Evolutionary conservation across 352 stramenopile species (phyloP).

Genomic region (Halophytophthora polymorphica): DNA sequence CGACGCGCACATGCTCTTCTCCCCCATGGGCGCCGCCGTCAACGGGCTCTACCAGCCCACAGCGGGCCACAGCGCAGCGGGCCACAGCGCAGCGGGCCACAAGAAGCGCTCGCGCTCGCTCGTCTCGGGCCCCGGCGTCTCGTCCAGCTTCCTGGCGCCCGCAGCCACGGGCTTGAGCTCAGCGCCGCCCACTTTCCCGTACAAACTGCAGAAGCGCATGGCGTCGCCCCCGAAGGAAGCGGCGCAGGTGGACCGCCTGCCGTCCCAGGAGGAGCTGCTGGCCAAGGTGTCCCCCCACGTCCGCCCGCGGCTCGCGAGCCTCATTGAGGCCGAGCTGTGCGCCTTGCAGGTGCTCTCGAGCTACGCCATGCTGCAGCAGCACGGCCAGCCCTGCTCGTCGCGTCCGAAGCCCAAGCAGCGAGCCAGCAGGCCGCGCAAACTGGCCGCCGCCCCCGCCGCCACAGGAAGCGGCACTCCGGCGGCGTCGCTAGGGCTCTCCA

Average conservation of each 20-base stretch:
- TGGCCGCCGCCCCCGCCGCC: slow-evolving; percentile 10
- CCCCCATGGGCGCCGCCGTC: slow-evolving; percentile 13
- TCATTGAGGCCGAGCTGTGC: slow-evolving; percentile 78
- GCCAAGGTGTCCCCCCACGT: slow-evolving; percentile 69
- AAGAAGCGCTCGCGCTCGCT: slow-evolving; percentile 36
- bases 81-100: too few species aligned
- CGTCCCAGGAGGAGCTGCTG: slow-evolving; percentile 76
- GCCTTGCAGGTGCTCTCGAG: slow-evolving; percentile 80
- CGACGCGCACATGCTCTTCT: slow-evolving; percentile 23
- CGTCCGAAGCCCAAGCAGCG: slow-evolving; percentile 26
- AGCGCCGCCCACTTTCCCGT: slow-evolving; percentile 10
- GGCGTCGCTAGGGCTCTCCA: slow-evolving; percentile 36
- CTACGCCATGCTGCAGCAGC: slow-evolving; percentile 61
- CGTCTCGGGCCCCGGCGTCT: slow-evolving; percentile 8
- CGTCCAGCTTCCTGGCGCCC: slow-evolving; percentile 4
- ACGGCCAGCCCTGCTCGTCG: slow-evolving; percentile 25
- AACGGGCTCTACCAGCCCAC: slow-evolving; percentile 16
- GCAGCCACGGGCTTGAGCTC: background rate
- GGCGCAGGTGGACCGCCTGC: slow-evolving; percentile 31
- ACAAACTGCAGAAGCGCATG: slow-evolving; percentile 26
- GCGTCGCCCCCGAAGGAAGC: slow-evolving; percentile 12
- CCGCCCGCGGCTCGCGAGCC: slow-evolving; percentile 59
- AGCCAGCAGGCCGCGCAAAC: slow-evolving; percentile 10
- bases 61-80: too few species aligned
- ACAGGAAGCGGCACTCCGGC: slow-evolving; percentile 13